These are phyloP conservation scores for Pelagomonas calceolata DNA, from an alignment of 108 stramenopile genomes.

Conservation along the genomic window DNA sequence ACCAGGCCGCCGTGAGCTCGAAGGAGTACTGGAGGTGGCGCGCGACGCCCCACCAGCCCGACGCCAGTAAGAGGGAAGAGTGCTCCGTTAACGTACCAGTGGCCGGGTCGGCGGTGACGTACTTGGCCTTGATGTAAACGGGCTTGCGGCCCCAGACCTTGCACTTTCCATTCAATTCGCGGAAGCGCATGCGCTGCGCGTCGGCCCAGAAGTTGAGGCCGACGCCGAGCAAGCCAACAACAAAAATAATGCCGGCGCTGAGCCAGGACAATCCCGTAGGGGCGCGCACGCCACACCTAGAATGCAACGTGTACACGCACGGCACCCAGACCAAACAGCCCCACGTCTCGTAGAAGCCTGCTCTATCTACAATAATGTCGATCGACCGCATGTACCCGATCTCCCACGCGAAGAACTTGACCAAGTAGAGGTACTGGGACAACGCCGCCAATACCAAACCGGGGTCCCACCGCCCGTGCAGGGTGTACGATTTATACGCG, in stretches of 20 bases:
- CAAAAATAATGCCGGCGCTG: conserved; percentile 49
- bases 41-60: conserved; percentile 78
- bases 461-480: conserved; percentile 35
- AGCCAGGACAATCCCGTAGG: conserved; percentile 54
- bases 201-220: conserved; percentile 92
- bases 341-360: conserved; percentile 91
- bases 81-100: conserved; percentile 21
- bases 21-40: conserved; percentile 95
- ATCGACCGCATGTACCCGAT: conserved; percentile 99
- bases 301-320: conserved; percentile 77
- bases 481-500: conserved; percentile 38
- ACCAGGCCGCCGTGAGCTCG: conserved; percentile 76
- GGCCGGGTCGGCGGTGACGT: conserved; percentile 56
- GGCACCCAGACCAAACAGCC: conserved; percentile 99
- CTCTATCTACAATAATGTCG: conserved; percentile 83
- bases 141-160: conserved; percentile 77
- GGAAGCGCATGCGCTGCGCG: conserved; percentile 81
- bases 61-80: conserved; percentile 57
- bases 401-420: conserved; percentile 98
- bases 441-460: conserved; percentile 57
- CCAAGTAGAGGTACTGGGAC: conserved; percentile 76
- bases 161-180: conserved; percentile 63
- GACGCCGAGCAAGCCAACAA: conserved; percentile 56
- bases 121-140: conserved; percentile 73
- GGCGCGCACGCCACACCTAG: conserved; percentile 68